Base-by-base conservation (phyloP, 305 asterid species). In the Fraxinus velutina region DNA sequence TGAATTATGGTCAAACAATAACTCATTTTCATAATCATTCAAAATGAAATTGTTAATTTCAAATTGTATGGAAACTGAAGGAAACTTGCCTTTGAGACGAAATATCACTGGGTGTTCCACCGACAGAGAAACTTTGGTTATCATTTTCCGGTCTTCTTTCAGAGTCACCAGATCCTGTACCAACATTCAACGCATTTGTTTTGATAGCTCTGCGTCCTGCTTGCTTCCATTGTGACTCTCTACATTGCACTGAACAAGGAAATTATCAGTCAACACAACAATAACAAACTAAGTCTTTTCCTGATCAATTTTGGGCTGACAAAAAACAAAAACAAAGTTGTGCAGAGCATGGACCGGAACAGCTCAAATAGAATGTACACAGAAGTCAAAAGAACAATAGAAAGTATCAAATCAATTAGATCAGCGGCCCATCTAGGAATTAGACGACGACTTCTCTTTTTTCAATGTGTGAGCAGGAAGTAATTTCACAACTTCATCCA, bases 131-230 rank as follows among this genome's bases (percentile, higher is more conserved):
- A 55, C 80, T 88, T 50, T 87, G 88, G 73, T 71, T 13, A 42
- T 84, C 83, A 19, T 80, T 78, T 81, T 86, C 89, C 44, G 80
- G 90, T 79, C 85, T 84, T 79, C 84, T 95, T 81, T 91, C 93
- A 57, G 86, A 88, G 85, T 87, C 88, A 78, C 86, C 93, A 77
- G 93, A 81, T 75, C 97, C 95, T 70, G 89, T 85, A 78, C 95
- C 92, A 76, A 80, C 87, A 78, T 87, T 87, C 66, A 92, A 86
- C 47, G 95, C 92, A 73, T 85, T 80, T 24, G 90, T 79, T 27
- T 82, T 79, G 73, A 87, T 36, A 22, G 27, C 81, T 81, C 87
- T 83, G 76, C 52, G 81, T 50, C 84, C 77, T 36, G 50, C 39
- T 47, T 57, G 79, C 52, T 85, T 80, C 83, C 80, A 82, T 17